Conservation (phyloP, 805 yeast species). For the Helenozyma rhizophorensis region DNA sequence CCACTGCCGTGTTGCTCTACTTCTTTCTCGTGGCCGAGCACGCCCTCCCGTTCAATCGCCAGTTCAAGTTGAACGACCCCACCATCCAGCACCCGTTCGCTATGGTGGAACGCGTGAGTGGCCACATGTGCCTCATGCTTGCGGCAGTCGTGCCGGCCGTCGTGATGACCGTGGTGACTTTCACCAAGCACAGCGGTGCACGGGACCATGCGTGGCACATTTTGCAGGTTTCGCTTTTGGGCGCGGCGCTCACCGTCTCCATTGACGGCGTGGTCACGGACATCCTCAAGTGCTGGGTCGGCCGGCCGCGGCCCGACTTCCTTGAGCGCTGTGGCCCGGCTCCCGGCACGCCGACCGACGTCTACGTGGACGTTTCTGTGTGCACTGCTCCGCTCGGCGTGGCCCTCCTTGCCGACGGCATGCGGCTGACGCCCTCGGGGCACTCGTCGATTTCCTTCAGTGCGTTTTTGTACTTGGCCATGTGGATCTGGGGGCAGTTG, state of each 20-base stretch:
- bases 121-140: constrained; percentile 22
- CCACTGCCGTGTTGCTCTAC: constrained; percentile 18
- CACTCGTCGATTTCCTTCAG: constrained; percentile 52
- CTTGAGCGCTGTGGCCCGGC: constrained; percentile 14
- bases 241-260: constrained; percentile 23
- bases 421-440: constrained; percentile 56
- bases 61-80: constrained; percentile 28
- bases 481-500: constrained; percentile 47
- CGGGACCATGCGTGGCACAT: constrained; percentile 17
- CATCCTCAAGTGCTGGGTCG: constrained; percentile 33
- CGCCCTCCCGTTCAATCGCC: constrained; percentile 32
- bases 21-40: constrained; percentile 29
- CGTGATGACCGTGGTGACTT: constrained; percentile 15
- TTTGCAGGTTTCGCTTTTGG: constrained; percentile 28
- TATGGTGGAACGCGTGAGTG: constrained; percentile 25
- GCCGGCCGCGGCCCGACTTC: constrained; percentile 17
- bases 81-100: constrained; percentile 36
- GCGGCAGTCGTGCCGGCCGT: constrained; percentile 23
- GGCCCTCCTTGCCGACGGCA: constrained; percentile 41
- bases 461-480: constrained; percentile 42
- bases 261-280: constrained; percentile 33
- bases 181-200: constrained; percentile 7
- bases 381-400: constrained; percentile 24
- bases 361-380: constrained; percentile 18
- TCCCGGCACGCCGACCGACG: constrained; percentile 9